These are phyloP conservation scores for Hibiscus trionum DNA, from an alignment of 345 rosid species.

Conservation along the genomic window DNA sequence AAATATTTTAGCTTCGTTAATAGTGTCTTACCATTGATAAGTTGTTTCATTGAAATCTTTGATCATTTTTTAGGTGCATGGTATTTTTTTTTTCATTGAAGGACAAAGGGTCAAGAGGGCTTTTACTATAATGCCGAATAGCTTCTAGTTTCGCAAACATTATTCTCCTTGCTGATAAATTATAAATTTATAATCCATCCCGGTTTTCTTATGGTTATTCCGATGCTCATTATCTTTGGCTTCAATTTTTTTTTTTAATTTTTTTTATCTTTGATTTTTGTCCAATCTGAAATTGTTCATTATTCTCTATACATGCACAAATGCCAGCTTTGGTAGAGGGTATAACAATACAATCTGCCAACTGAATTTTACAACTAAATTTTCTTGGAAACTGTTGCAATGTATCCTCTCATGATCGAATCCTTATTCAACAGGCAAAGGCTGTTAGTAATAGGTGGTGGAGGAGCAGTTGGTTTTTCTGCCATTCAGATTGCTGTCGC, in stretches of 20 bases:
- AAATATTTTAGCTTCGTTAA: neutral
- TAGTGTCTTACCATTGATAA: neutral
- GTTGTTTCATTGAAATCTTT: neutral
- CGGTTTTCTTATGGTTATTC: too few relatives aligned
- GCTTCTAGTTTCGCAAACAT: neutral
- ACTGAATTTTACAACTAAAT: neutral
- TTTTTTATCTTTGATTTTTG: neutral
- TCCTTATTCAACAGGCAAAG: constrained; percentile 54
- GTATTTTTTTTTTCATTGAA: neutral
- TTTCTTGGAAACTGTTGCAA: neutral
- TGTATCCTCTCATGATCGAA: neutral
- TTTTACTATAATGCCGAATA: neutral
- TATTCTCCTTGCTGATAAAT: too few relatives aligned
- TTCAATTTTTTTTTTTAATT: neutral
- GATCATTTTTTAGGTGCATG: neutral
- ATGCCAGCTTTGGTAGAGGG: neutral
- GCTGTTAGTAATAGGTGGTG: constrained; percentile 76
- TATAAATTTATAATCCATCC: too few relatives aligned
- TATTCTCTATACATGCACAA: neutral
- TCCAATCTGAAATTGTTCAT: neutral
- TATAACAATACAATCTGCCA: neutral
- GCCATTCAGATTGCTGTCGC: constrained; percentile 86
- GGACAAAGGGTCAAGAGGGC: neutral
- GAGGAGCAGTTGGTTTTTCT: constrained; percentile 92
- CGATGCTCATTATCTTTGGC: neutral